Conservation (phyloP, 176 grass and related monocot species). For the Avena eriantha region DNA sequence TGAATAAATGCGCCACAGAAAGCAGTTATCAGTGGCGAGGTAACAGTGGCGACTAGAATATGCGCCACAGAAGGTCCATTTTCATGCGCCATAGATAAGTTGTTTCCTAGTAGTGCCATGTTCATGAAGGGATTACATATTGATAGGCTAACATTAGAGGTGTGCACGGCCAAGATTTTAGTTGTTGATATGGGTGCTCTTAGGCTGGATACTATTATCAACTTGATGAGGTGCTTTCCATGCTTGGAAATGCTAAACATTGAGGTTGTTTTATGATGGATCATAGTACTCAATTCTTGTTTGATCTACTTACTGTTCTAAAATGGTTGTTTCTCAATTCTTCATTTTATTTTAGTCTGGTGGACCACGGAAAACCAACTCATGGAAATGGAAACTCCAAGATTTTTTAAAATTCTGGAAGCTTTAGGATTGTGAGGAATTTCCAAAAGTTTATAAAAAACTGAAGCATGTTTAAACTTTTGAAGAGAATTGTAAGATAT, state of each 20-base stretch:
- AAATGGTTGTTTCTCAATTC: neutral
- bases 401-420: no score
- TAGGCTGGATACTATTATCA: neutral
- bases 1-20: no score
- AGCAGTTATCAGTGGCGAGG: no score
- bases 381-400: neutral
- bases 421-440: no score
- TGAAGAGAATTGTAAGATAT: no score
- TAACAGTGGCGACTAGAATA: no score
- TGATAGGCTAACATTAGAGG: neutral
- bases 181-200: neutral
- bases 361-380: neutral
- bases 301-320: neutral
- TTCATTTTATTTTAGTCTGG: neutral
- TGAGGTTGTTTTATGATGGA: neutral
- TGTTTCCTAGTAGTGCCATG: no score
- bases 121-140: neutral
- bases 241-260: slow-evolving; percentile 11
- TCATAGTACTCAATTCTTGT: neutral
- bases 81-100: no score
- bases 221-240: neutral
- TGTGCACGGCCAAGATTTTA: neutral
- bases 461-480: no score
- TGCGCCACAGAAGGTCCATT: no score
- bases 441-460: no score